A percentile compares a stretch with the other conserved stretches of the same genome.
phyloP scores from a whole-genome alignment of 163 green algal species.

The Trebouxiophyceae sp. region DNA sequence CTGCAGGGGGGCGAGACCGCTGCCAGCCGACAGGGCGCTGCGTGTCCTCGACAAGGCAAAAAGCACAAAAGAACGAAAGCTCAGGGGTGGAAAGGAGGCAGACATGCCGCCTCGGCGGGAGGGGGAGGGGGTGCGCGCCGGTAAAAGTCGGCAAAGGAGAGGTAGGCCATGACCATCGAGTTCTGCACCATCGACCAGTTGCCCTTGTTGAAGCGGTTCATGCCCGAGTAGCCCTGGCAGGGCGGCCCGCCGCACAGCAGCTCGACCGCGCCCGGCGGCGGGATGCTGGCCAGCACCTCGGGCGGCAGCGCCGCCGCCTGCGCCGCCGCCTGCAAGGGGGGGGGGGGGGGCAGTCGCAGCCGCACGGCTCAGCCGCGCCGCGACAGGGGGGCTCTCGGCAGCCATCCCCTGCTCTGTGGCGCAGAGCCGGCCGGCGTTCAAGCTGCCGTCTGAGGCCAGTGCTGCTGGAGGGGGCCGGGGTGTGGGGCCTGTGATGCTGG shows the following conservation, averaged over 20 bases:
- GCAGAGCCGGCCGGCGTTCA: too few relatives aligned
- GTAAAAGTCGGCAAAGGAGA: constrained; percentile 91
- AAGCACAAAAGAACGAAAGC: too few relatives aligned
- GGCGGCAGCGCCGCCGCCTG: constrained; percentile 40
- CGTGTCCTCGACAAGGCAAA: too few relatives aligned
- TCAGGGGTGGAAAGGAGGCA: too few relatives aligned
- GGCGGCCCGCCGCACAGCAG: constrained; percentile 94
- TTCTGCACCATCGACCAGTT: constrained; percentile 81
- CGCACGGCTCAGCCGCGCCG: too few relatives aligned
- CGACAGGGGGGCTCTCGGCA: too few relatives aligned
- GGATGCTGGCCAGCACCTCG: constrained; percentile 47
- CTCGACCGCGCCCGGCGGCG: constrained; percentile 82
- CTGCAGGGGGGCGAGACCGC: too few relatives aligned
- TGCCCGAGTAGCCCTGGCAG: constrained; percentile 95
- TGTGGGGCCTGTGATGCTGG: neutral
- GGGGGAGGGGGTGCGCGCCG: too few relatives aligned
- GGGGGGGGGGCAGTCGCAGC: too few relatives aligned
- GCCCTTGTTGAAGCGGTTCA: constrained; percentile 98
- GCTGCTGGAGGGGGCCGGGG: neutral
- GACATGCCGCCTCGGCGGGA: too few relatives aligned
- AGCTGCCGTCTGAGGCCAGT: neutral
- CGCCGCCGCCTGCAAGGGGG: constrained; percentile 25
- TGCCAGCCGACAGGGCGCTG: too few relatives aligned
- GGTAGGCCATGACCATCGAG: constrained; percentile 90
- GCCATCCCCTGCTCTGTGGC: too few relatives aligned